Conservation (phyloP, 202 grass and related monocot species). For the Saccharum hybrid region DNA sequence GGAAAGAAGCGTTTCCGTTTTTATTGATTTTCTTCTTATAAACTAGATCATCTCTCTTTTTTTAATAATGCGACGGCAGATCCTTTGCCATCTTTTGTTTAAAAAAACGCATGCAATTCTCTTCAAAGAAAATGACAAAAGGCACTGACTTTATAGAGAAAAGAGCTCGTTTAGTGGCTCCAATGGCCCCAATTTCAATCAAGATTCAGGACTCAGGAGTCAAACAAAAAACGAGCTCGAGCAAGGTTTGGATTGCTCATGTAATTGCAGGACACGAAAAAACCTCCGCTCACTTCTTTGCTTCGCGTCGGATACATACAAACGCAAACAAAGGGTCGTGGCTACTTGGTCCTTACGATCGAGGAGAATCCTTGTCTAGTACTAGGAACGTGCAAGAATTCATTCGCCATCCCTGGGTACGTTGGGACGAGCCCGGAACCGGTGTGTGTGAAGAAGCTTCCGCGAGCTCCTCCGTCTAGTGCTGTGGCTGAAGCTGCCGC, state of each 20-base stretch:
- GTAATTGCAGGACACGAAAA: background rate
- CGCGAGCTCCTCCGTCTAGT: conserved; percentile 9
- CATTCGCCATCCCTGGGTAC: conserved; percentile 24
- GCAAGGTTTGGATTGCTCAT: conserved; percentile 2
- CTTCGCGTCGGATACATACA: conserved; percentile 5
- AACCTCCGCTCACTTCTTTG: background rate
- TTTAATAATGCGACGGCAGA: too few species aligned
- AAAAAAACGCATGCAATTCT: background rate
- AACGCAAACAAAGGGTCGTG: conserved; percentile 34
- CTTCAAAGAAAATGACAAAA: background rate
- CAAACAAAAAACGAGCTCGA: conserved; percentile 21
- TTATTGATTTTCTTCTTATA: too few species aligned
- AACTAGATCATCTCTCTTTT: too few species aligned
- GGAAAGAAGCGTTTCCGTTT: too few species aligned
- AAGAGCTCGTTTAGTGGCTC: conserved; percentile 1
- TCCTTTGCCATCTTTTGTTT: background rate
- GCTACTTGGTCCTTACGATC: conserved; percentile 19
- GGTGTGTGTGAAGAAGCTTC: background rate
- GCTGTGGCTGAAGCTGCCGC: conserved; percentile 45
- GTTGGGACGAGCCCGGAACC: conserved; percentile 12
- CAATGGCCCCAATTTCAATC: conserved; percentile 28
- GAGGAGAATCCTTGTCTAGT: conserved; percentile 36
- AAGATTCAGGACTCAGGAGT: background rate
- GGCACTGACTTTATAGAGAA: background rate
- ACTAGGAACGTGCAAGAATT: conserved; percentile 46